Conservation (phyloP, 805 yeast genomes). For the Saccharomycopsis fibuligera region DNA sequence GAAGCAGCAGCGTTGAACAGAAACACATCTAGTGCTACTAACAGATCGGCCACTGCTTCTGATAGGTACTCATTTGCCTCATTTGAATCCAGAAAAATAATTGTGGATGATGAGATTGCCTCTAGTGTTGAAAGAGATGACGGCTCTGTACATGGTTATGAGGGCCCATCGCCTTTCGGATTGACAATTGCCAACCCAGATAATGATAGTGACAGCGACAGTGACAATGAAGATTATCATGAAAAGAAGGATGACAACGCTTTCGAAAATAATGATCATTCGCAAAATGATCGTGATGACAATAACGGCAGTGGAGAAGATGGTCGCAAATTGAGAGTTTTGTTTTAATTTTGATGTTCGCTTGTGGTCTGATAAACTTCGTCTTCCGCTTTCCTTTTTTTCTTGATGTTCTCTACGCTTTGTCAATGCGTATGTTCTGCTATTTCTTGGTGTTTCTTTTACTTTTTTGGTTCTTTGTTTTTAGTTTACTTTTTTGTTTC, state of each 20-base stretch:
- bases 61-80: constrained; percentile 20
- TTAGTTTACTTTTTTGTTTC: not conserved
- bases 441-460: not conserved
- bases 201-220: constrained; percentile 12
- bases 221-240: not conserved
- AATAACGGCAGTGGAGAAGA: constrained; percentile 1
- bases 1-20: constrained; percentile 8
- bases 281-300: not conserved
- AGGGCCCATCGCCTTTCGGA: constrained; percentile 9
- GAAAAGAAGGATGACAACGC: not conserved
- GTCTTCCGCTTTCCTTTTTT: constrained; percentile 1
- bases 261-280: not conserved
- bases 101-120: constrained; percentile 17
- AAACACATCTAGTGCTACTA: constrained; percentile 16
- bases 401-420: not conserved
- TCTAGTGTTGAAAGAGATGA: constrained; percentile 14
- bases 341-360: constrained; percentile 2
- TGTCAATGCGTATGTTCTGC: too few relatives aligned
- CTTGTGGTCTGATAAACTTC: not conserved
- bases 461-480: not conserved
- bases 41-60: not conserved
- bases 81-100: constrained; percentile 13
- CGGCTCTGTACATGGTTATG: constrained; percentile 18
- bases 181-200: constrained; percentile 21
- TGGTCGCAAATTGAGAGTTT: constrained; percentile 11